These are phyloP conservation scores for Phycomyces nitens DNA, from an alignment of 192 early-diverging fungal genomes.

Conservation along the genomic window DNA sequence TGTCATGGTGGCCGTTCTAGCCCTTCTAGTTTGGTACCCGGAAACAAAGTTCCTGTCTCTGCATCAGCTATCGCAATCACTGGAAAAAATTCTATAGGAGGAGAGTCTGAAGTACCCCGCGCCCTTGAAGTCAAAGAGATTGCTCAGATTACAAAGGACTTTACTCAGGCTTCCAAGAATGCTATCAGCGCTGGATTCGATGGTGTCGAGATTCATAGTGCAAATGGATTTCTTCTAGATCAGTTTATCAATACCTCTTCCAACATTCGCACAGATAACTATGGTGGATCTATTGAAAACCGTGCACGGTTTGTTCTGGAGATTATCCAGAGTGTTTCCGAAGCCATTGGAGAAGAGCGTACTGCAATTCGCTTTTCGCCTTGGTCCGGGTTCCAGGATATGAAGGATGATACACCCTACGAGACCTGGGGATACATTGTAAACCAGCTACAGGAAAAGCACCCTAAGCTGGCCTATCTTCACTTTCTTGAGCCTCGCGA, in stretches of 20 bases:
- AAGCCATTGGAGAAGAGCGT: slow-evolving; percentile 17
- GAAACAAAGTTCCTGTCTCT: slow-evolving; percentile 12
- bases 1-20: slow-evolving; percentile 34
- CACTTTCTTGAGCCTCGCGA: slow-evolving; percentile 27
- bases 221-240: slow-evolving; percentile 87
- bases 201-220: slow-evolving; percentile 81
- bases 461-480: slow-evolving; percentile 28
- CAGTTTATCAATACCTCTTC: slow-evolving; percentile 71
- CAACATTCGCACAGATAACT: slow-evolving; percentile 68
- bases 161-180: slow-evolving; percentile 52
- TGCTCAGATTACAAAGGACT: not conserved
- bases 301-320: slow-evolving; percentile 20
- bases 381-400: slow-evolving; percentile 23
- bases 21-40: not conserved
- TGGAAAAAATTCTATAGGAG: slow-evolving; percentile 7
- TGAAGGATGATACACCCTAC: slow-evolving; percentile 20
- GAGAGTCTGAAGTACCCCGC: slow-evolving; percentile 15
- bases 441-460: slow-evolving; percentile 14
- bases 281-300: slow-evolving; percentile 19
- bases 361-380: slow-evolving; percentile 33
- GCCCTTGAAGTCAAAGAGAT: slow-evolving; percentile 12
- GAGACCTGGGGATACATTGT: slow-evolving; percentile 29
- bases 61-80: slow-evolving; percentile 23
- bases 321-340: slow-evolving; percentile 11
- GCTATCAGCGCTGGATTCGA: slow-evolving; percentile 83